phyloP scores from a whole-genome alignment of 768 basidiomycete genomes.

The Mycena rebaudengoi region DNA sequence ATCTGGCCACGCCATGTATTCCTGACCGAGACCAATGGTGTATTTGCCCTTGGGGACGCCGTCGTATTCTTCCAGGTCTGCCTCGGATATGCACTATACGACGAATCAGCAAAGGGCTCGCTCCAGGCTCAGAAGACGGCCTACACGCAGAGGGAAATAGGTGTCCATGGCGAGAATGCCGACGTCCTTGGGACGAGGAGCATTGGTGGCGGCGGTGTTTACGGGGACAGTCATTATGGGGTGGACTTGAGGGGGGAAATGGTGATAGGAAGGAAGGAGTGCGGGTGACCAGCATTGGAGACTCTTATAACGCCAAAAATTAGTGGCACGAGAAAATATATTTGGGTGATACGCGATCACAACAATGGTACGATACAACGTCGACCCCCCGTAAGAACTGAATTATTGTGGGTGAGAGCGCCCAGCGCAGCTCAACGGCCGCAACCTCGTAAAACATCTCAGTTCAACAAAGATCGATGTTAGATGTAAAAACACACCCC shows the following conservation, averaged over 20 bases:
- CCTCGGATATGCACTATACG: conserved; percentile 90
- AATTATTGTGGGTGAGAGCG: no score
- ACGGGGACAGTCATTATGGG: conserved; percentile 51
- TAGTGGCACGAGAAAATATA: no score
- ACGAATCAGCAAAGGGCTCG: conserved; percentile 18
- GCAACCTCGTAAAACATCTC: no score
- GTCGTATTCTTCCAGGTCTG: conserved; percentile 93
- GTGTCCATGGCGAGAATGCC: conserved; percentile 94
- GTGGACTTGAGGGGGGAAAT: conserved; percentile 25
- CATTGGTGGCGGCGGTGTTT: background rate
- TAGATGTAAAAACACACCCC: no score
- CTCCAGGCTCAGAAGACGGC: conserved; percentile 35
- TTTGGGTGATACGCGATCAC: no score
- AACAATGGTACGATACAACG: no score
- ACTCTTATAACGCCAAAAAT: no score
- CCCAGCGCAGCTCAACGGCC: no score
- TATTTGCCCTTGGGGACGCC: conserved; percentile 96
- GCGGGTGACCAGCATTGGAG: background rate
- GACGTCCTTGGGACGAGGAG: conserved; percentile 84
- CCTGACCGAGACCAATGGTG: conserved; percentile 97
- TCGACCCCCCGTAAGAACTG: no score
- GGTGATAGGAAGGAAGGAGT: conserved; percentile 19
- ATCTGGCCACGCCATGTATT: conserved; percentile 98
- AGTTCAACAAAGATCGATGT: no score
- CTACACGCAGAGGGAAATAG: conserved; percentile 92